Percentiles rank a stretch among this genome's conserved stretches.
These are phyloP conservation scores for Eucalyptus regnans DNA, from an alignment of 345 rosid genomes.

Conservation along the genomic window DNA sequence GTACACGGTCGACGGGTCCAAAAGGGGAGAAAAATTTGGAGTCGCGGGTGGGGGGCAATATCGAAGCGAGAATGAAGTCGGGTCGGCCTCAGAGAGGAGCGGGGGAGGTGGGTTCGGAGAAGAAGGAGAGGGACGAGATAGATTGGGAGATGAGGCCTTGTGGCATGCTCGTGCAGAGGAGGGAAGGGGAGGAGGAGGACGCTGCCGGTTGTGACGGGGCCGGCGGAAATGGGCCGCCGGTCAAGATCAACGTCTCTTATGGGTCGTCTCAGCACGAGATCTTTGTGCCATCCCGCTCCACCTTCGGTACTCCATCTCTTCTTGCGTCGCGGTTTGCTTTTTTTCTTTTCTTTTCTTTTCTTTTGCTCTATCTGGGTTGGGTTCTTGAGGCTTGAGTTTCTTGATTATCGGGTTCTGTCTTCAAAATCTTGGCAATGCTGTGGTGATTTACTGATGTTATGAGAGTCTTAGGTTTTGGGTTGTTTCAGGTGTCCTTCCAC, in stretches of 20 bases:
- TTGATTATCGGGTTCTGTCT: background rate
- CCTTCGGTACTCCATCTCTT: constrained; percentile 36
- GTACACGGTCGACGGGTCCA: background rate
- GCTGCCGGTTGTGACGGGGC: constrained; percentile 1
- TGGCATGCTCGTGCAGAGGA: constrained; percentile 47
- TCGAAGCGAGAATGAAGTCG: background rate
- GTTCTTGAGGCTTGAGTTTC: background rate
- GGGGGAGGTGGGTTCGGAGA: background rate
- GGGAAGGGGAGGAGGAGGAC: constrained; percentile 11
- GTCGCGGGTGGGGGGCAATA: background rate
- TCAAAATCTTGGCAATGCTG: background rate
- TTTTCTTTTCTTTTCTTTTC: background rate
- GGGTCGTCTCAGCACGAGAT: constrained; percentile 42
- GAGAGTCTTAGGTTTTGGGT: background rate
- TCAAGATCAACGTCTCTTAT: constrained; percentile 26
- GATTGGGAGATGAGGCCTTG: constrained; percentile 35
- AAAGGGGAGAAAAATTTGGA: background rate
- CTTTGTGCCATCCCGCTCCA: constrained; percentile 27
- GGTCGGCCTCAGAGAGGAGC: background rate
- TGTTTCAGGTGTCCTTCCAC: background rate
- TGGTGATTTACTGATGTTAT: background rate
- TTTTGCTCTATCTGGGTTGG: background rate
- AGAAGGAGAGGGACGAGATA: background rate
- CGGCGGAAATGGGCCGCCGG: constrained; percentile 10
- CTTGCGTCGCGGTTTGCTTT: background rate